phyloP scores from a whole-genome alignment of 2,329 filamentous ascomycete species.

The Sarocladiaceae sp. region DNA sequence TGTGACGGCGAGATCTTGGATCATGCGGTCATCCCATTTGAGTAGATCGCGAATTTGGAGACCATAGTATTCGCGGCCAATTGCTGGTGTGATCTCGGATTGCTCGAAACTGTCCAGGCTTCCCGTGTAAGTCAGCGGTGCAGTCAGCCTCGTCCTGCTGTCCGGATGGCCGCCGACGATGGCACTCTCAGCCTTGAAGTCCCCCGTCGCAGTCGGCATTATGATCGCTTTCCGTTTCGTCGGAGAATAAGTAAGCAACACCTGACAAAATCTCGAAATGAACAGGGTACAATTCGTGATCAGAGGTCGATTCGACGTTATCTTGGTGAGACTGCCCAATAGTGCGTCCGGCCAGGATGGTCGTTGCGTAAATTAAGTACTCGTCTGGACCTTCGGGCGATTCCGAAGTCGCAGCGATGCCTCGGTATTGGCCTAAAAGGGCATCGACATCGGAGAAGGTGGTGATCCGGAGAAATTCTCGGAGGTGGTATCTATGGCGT shows the following conservation, averaged over 20 bases:
- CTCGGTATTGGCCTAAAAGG: no score
- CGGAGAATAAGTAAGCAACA: no score
- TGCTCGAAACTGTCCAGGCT: constrained; percentile 13
- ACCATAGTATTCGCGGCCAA: constrained; percentile 42
- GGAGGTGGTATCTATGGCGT: constrained; percentile 16
- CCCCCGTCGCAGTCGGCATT: constrained; percentile 10
- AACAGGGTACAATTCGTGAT: no score
- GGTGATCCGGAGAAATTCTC: constrained; percentile 29
- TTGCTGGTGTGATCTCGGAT: constrained; percentile 41
- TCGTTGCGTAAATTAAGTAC: no score
- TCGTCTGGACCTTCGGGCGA: no score
- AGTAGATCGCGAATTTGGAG: constrained; percentile 31
- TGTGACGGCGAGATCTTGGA: constrained; percentile 51
- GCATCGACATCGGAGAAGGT: no score
- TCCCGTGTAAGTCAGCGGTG: constrained; percentile 14
- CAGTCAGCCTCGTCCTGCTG: constrained; percentile 22
- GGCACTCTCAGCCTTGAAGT: background rate
- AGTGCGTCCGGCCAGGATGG: no score
- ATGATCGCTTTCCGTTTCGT: no score
- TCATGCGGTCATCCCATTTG: constrained; percentile 37
- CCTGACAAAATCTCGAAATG: no score
- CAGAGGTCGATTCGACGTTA: no score
- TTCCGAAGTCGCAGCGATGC: no score
- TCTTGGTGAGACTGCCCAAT: no score
- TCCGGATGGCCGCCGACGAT: constrained; percentile 26